Conservation (phyloP, 352 stramenopile genomes). For the Pythium oligandrum region DNA sequence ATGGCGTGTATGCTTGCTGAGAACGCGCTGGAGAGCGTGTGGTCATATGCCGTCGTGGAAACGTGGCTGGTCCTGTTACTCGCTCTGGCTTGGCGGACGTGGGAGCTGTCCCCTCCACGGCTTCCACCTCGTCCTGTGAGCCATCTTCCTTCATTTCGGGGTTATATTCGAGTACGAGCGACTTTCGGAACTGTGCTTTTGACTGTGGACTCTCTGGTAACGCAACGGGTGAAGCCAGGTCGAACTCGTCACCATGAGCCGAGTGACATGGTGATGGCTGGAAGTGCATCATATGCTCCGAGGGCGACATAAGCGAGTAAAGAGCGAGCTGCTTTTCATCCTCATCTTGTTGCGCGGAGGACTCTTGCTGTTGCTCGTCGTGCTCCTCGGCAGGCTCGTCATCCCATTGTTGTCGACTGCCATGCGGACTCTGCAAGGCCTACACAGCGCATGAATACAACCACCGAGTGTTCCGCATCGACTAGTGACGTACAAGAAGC, state of each 20-base stretch:
- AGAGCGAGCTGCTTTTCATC: conserved; percentile 16
- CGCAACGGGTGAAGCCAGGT: conserved; percentile 57
- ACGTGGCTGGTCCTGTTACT: conserved; percentile 3
- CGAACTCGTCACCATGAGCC: conserved; percentile 41
- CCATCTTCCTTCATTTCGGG: conserved; percentile 6
- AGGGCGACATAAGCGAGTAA: conserved; percentile 24
- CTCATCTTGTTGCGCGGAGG: neutral
- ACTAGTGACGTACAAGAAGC: conserved; percentile 32
- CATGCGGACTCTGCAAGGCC: conserved; percentile 72
- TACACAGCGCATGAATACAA: conserved; percentile 12
- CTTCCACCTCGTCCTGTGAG: neutral
- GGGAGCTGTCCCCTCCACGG: neutral
- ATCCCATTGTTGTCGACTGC: conserved; percentile 46
- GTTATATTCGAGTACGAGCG: conserved; percentile 15
- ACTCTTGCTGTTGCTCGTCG: conserved; percentile 13
- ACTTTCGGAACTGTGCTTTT: conserved; percentile 21
- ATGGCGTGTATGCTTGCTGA: conserved; percentile 1
- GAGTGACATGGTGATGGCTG: conserved; percentile 27
- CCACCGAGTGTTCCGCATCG: neutral
- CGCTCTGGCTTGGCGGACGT: neutral
- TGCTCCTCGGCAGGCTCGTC: conserved; percentile 13
- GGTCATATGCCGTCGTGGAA: conserved; percentile 1
- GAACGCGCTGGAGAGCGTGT: conserved; percentile 5
- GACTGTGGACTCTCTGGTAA: conserved; percentile 39
- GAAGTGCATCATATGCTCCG: conserved; percentile 32